A percentile compares a stretch with the other conserved stretches of the same genome.
These are phyloP conservation scores for Collybia nuda DNA, from an alignment of 768 basidiomycete species.

Conservation along the genomic window DNA sequence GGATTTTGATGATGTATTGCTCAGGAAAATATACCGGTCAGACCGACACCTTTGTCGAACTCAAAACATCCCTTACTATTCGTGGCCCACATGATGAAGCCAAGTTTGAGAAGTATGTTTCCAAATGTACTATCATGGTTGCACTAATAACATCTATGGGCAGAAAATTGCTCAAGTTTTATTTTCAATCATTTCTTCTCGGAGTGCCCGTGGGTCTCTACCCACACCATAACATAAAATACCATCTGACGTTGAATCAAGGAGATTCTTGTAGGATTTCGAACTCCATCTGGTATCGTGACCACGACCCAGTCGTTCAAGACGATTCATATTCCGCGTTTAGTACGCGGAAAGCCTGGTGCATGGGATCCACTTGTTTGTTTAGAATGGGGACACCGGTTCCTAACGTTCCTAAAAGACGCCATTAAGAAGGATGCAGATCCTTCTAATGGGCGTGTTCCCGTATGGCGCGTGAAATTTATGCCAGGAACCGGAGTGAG, in stretches of 20 bases:
- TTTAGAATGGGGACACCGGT: conserved; percentile 68
- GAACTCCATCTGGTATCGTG: conserved; percentile 72
- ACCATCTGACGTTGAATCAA: conserved; percentile 21
- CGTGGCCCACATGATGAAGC: conserved; percentile 60
- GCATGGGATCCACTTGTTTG: conserved; percentile 80
- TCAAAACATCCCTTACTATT: conserved; percentile 83
- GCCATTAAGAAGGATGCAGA: conserved; percentile 22
- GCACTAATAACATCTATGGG: conserved; percentile 4
- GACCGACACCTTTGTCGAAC: conserved; percentile 74
- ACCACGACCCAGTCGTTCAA: conserved; percentile 69
- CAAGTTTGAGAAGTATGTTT: conserved; percentile 75
- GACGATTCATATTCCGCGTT: conserved; percentile 76
- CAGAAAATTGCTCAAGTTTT: conserved; percentile 91
- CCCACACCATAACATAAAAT: neutral
- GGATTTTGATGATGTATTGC: neutral
- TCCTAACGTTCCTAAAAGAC: conserved; percentile 55
- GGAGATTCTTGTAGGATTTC: conserved; percentile 88
- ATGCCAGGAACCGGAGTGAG: conserved; percentile 56
- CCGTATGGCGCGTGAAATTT: conserved; percentile 75
- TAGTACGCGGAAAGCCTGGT: conserved; percentile 70
- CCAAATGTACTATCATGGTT: neutral
- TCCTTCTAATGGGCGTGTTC: conserved; percentile 18
- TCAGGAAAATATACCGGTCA: conserved; percentile 60
- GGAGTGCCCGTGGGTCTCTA: conserved; percentile 74
- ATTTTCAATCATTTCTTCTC: conserved; percentile 88